These are phyloP conservation scores for Mycena latifolia DNA, from an alignment of 768 basidiomycete genomes.

Conservation along the genomic window DNA sequence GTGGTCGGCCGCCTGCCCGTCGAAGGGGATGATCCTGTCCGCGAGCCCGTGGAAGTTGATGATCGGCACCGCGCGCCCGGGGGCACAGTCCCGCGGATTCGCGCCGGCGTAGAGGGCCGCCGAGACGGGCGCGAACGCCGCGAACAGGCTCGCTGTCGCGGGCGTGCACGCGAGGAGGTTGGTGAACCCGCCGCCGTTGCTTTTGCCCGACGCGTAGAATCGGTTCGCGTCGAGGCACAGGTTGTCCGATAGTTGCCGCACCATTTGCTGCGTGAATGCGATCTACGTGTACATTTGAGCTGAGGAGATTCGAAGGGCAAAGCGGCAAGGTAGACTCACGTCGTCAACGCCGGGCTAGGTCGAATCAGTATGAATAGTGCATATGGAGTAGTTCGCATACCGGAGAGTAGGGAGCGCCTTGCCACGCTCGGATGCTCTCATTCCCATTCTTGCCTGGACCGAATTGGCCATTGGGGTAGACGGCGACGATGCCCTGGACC, in stretches of 20 bases:
- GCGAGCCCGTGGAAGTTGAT: conserved; percentile 35
- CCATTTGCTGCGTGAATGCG: conserved; percentile 30
- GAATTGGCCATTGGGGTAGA: conserved; percentile 33
- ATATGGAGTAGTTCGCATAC: too few species aligned
- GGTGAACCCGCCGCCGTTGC: conserved; percentile 35
- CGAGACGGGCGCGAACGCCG: conserved; percentile 34
- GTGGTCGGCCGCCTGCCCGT: conserved; percentile 10
- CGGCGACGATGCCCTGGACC: conserved; percentile 31
- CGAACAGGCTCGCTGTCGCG: conserved; percentile 31
- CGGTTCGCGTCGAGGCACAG: conserved; percentile 36
- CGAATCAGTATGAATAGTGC: too few species aligned
- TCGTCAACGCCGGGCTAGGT: too few species aligned
- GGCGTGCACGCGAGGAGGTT: conserved; percentile 36
- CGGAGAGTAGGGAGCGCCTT: conserved; percentile 34
- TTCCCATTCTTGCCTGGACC: conserved; percentile 35
- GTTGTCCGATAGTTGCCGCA: conserved; percentile 28
- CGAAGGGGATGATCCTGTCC: conserved; percentile 25
- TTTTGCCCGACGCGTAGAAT: conserved; percentile 34
- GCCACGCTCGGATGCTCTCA: conserved; percentile 32
- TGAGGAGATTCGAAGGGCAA: too few species aligned
- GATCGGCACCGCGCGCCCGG: conserved; percentile 30
- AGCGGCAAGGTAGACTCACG: background rate
- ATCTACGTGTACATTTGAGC: too few species aligned
- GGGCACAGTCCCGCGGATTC: conserved; percentile 28
- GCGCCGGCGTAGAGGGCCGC: conserved; percentile 33